Percentiles rank a stretch among this genome's conserved stretches.
These are phyloP conservation scores for Saraca asoca DNA, from an alignment of 331 rosid species.

Conservation along the genomic window DNA sequence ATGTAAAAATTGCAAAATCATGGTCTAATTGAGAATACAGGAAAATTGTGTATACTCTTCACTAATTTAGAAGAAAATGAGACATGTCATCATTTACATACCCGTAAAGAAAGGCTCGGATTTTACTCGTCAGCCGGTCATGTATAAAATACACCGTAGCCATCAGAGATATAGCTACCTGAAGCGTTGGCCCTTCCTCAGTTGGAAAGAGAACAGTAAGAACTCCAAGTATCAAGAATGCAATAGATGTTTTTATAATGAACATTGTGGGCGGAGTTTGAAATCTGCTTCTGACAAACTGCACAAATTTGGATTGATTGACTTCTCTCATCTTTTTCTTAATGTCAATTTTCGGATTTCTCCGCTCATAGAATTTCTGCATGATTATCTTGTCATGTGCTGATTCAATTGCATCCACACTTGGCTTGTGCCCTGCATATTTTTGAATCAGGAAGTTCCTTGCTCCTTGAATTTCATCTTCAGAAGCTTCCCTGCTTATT, in stretches of 20 bases:
- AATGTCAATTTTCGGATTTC: slow-evolving; percentile 78
- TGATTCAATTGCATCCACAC: slow-evolving; percentile 90
- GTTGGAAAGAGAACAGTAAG: slow-evolving; percentile 86
- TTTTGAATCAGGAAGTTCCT: slow-evolving; percentile 87
- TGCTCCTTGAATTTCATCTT: slow-evolving; percentile 92
- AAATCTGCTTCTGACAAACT: slow-evolving; percentile 75
- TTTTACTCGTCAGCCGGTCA: slow-evolving; percentile 77
- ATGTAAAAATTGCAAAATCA: slow-evolving; percentile 7
- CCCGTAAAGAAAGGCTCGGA: slow-evolving; percentile 81
- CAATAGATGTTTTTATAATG: slow-evolving; percentile 70
- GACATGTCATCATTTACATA: slow-evolving; percentile 41
- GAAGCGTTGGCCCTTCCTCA: slow-evolving; percentile 97
- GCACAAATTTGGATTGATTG: slow-evolving; percentile 73
- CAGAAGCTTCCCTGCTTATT: slow-evolving; percentile 90
- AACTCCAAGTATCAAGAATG: slow-evolving; percentile 70
- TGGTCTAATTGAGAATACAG: slow-evolving; percentile 20
- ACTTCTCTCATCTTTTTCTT: slow-evolving; percentile 82
- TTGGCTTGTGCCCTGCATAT: slow-evolving; percentile 84
- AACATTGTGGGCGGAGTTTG: slow-evolving; percentile 73
- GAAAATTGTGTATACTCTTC: slow-evolving; percentile 1
- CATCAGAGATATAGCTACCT: slow-evolving; percentile 81
- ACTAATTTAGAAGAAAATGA: slow-evolving; percentile 5
- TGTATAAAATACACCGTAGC: slow-evolving; percentile 82
- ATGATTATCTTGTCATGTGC: slow-evolving; percentile 91
- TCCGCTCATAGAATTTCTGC: slow-evolving; percentile 77